Evolutionary conservation across 2,329 filamentous ascomycete species (phyloP), one percentile per base, ranked within the genome.

Genomic region (Samsoniella hepiali): DNA sequence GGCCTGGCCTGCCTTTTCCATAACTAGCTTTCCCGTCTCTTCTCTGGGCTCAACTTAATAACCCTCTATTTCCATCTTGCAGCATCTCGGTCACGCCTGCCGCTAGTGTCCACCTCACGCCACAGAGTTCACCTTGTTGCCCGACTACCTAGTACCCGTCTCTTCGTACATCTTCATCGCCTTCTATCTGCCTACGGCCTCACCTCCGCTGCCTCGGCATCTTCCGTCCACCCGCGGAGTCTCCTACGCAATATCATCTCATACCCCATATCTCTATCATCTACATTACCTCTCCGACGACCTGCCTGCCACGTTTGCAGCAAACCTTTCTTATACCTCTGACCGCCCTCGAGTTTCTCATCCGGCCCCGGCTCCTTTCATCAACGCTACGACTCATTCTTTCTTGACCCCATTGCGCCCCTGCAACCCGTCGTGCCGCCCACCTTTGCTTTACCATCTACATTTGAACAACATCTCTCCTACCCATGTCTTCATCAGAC

Each of bases 401-500:
- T 10, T 22, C 6, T 27, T 8, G 17, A 31, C 9, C 22, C 31
- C 11, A 45, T 27, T 27, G 40, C 22, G 10, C 3, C 42, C 9
- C 5, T 47, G 3, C 40, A 47, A 8, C 40, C 29, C n/a, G 5
- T 17, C n/a, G 1, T 11, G 15, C 7, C n/a, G 17, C 7, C 5
- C 11, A 27, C 8, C 6, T 15, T n/a, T 34, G 5, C 22, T n/a
- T 17, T 22, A 29, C 36, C 17, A 32, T 44, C 40, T 27, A 15
- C 17, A 29, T 15, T 58, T 42, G n/a, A 36, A 22, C 22, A 54
- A 11, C 50, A 34, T 32, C 27, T 17, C 38, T 44, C 7, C 22
- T 47, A 22, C 45, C 34, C 51, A 63, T 63, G 62, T 63, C 62
- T 22, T 47, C 62, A 17, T 60, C 57, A 29, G 55, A 54, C 32